These are phyloP conservation scores for Fraxinus baroniana DNA, from an alignment of 305 asterid genomes.

Conservation along the genomic window DNA sequence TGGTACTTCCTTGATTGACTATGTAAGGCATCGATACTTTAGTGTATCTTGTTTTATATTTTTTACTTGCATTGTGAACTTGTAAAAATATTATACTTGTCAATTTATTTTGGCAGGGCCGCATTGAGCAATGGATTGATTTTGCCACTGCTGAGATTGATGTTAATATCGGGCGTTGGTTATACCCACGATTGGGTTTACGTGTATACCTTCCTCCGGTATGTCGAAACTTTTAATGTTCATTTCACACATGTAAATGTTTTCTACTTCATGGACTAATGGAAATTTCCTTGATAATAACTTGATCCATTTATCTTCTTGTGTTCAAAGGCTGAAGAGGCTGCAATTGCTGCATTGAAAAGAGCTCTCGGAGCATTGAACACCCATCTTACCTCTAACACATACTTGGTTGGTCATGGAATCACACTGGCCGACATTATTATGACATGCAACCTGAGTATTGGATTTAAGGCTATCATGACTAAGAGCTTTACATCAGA, in stretches of 20 bases:
- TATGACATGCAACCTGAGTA: conserved; percentile 50
- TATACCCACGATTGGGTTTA: conserved; percentile 70
- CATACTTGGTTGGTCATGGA: conserved; percentile 82
- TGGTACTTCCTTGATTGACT: conserved; percentile 76
- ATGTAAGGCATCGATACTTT: conserved; percentile 41
- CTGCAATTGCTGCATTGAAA: conserved; percentile 56
- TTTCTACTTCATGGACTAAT: neutral
- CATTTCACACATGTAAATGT: neutral
- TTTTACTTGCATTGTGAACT: neutral
- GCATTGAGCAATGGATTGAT: conserved; percentile 85
- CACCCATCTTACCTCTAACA: conserved; percentile 65
- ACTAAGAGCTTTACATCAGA: conserved; percentile 86
- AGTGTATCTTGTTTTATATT: neutral
- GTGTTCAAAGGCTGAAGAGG: conserved; percentile 65
- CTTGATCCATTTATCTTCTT: neutral
- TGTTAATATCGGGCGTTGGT: conserved; percentile 38
- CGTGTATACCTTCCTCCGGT: conserved; percentile 51
- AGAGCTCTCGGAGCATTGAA: conserved; percentile 74
- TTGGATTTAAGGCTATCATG: conserved; percentile 45
- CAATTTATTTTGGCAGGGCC: conserved; percentile 46
- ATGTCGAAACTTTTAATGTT: conserved; percentile 16
- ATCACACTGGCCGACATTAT: conserved; percentile 81
- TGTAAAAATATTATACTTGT: neutral
- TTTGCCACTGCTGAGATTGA: conserved; percentile 73
- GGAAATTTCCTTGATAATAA: neutral